Conservation (phyloP, 1,139 yeast genomes). For the Chernovozyma sophiae-reginae region DNA sequence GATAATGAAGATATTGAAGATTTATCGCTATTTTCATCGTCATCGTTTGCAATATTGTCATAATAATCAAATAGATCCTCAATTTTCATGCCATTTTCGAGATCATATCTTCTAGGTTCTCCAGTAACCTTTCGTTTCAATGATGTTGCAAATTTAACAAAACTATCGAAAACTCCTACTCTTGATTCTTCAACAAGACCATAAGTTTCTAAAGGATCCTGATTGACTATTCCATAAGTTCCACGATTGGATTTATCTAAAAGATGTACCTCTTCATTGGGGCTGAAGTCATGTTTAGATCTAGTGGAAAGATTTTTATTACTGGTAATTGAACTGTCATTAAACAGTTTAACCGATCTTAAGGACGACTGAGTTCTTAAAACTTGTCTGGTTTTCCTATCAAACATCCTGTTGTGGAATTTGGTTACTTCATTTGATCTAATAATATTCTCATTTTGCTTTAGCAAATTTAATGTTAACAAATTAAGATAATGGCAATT, state of each 20-base stretch:
- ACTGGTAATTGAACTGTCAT: background rate
- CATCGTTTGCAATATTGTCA: background rate
- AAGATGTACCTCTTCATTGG: conserved; percentile 2
- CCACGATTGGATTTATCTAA: conserved; percentile 1
- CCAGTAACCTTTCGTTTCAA: background rate
- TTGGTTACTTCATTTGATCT: conserved; percentile 26
- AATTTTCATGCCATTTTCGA: conserved; percentile 1
- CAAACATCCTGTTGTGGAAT: conserved; percentile 27
- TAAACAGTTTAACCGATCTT: conserved; percentile 19
- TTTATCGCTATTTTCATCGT: conserved; percentile 2
- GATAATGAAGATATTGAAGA: conserved; percentile 3
- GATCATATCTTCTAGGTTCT: background rate
- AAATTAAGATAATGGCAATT: conserved; percentile 39
- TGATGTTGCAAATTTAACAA: conserved; percentile 2
- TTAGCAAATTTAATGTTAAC: conserved; percentile 35
- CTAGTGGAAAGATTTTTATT: background rate
- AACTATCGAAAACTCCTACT: conserved; percentile 3
- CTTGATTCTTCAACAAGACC: conserved; percentile 1
- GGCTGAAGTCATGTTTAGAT: background rate
- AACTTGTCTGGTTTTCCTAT: conserved; percentile 29
- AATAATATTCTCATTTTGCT: conserved; percentile 36
- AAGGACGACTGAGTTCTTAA: conserved; percentile 33
- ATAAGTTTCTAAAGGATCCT: conserved; percentile 1
- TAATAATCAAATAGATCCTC: conserved; percentile 1
- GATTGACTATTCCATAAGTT: conserved; percentile 3